phyloP scores from a whole-genome alignment of 768 basidiomycete species.

The Rhizopogon vesiculosus region DNA sequence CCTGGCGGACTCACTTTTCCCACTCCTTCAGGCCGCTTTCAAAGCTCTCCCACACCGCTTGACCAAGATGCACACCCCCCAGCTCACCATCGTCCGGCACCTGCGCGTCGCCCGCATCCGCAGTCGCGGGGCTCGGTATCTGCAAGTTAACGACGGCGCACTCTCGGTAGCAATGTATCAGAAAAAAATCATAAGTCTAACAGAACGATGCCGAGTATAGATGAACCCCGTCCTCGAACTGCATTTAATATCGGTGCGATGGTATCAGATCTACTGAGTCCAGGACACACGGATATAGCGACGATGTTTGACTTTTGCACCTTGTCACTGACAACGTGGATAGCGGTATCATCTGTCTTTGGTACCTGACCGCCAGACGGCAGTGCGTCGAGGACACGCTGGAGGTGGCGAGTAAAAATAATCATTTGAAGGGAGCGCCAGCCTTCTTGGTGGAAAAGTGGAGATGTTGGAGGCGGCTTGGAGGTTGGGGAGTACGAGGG shows the following conservation, averaged over 20 bases:
- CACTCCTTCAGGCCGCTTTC: constrained; percentile 63
- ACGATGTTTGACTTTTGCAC: constrained; percentile 70
- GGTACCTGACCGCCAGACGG: constrained; percentile 56
- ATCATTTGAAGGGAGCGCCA: constrained; percentile 56
- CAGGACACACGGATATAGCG: constrained; percentile 68
- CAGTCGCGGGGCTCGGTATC: constrained; percentile 27
- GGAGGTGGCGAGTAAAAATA: constrained; percentile 73
- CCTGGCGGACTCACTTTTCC: constrained; percentile 37
- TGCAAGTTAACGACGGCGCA: constrained; percentile 58
- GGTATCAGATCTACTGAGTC: constrained; percentile 69
- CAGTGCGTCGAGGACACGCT: constrained; percentile 79
- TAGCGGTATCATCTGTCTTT: constrained; percentile 24
- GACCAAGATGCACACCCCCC: constrained; percentile 64
- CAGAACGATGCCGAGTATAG: constrained; percentile 44
- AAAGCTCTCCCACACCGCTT: constrained; percentile 74
- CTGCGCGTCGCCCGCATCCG: constrained; percentile 28
- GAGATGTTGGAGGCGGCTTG: constrained; percentile 20
- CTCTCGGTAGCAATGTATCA: constrained; percentile 48
- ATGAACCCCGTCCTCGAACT: constrained; percentile 26
- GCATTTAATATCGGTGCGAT: constrained; percentile 40
- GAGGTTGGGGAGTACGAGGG: constrained; percentile 32
- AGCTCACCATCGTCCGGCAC: constrained; percentile 63
- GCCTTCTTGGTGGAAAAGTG: constrained; percentile 55
- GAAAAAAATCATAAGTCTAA: constrained; percentile 26
- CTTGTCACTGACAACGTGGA: constrained; percentile 36